A percentile compares a stretch with the other conserved stretches of the same genome.
These are phyloP conservation scores for Pseudonectria buxi DNA, from an alignment of 2,329 filamentous ascomycete species.

Conservation along the genomic window DNA sequence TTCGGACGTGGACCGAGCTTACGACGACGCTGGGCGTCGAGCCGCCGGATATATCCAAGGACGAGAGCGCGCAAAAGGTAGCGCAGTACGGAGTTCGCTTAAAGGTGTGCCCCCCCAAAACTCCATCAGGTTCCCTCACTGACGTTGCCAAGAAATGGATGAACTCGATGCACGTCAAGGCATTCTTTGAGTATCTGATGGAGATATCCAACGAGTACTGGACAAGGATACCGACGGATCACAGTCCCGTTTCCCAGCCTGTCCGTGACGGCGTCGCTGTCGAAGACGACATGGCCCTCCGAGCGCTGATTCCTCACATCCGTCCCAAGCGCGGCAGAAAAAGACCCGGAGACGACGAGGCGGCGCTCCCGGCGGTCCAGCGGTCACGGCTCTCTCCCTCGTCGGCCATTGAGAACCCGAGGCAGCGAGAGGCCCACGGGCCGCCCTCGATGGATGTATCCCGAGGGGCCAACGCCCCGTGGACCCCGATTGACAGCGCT, in stretches of 20 bases:
- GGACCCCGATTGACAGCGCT: conserved; percentile 19
- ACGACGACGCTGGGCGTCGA: conserved; percentile 85
- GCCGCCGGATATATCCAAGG: conserved; percentile 71
- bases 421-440: conserved; percentile 31
- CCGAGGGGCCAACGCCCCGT: conserved; percentile 31
- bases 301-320: conserved; percentile 74
- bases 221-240: conserved; percentile 61
- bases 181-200: conserved; percentile 86
- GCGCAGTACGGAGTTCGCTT: conserved; percentile 90
- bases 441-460: conserved; percentile 42
- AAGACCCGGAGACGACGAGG: conserved; percentile 56
- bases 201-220: conserved; percentile 75
- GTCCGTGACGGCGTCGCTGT: conserved; percentile 74
- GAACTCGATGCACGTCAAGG: conserved; percentile 91
- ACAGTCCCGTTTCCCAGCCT: conserved; percentile 55
- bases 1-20: conserved; percentile 89
- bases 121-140: background rate
- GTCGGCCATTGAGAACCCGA: conserved; percentile 33
- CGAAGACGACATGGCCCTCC: conserved; percentile 82
- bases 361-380: conserved; percentile 45
- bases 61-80: conserved; percentile 86
- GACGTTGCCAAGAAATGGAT: conserved; percentile 69
- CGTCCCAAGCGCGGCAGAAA: conserved; percentile 56
- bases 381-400: conserved; percentile 54
- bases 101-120: conserved; percentile 51